phyloP scores from a whole-genome alignment of 495 filamentous ascomycete species.

The Penicillium bialowiezense region DNA sequence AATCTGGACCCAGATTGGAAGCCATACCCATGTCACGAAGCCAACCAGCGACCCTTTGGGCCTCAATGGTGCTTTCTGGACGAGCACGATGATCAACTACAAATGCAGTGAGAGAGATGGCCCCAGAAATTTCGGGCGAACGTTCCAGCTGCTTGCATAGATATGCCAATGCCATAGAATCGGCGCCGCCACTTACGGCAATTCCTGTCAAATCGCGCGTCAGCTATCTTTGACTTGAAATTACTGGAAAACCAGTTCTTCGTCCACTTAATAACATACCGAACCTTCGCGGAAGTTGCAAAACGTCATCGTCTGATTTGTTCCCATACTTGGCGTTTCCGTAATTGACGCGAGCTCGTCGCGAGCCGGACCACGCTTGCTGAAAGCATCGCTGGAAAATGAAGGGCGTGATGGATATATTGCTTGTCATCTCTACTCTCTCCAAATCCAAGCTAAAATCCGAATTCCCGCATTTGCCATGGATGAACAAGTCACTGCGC shows the following conservation, averaged over 20 bases:
- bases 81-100: slow-evolving; percentile 80
- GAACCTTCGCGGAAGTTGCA: slow-evolving; percentile 5
- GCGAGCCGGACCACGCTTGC: slow-evolving; percentile 9
- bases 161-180: slow-evolving; percentile 89
- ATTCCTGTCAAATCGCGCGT: slow-evolving; percentile 52
- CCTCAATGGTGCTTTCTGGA: slow-evolving; percentile 65
- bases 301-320: background rate
- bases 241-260: too few relatives aligned
- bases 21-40: slow-evolving; percentile 43
- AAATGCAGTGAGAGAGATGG: slow-evolving; percentile 54
- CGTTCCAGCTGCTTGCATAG: slow-evolving; percentile 57
- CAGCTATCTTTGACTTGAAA: background rate
- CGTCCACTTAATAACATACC: slow-evolving; percentile 2
- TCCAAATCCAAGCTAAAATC: background rate
- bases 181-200: slow-evolving; percentile 88
- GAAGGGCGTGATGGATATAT: slow-evolving; percentile 8
- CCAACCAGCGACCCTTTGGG: slow-evolving; percentile 52
- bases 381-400: slow-evolving; percentile 8
- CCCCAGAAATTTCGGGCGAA: slow-evolving; percentile 13
- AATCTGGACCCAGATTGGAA: slow-evolving; percentile 1
- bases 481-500: background rate
- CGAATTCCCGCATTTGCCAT: background rate
- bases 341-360: slow-evolving; percentile 5
- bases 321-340: slow-evolving; percentile 3
- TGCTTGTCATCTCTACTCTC: slow-evolving; percentile 3